Percentiles rank a stretch among this genome's conserved stretches.
These are phyloP conservation scores for Citrus sp. DNA, from an alignment of 345 rosid genomes.

Conservation along the genomic window DNA sequence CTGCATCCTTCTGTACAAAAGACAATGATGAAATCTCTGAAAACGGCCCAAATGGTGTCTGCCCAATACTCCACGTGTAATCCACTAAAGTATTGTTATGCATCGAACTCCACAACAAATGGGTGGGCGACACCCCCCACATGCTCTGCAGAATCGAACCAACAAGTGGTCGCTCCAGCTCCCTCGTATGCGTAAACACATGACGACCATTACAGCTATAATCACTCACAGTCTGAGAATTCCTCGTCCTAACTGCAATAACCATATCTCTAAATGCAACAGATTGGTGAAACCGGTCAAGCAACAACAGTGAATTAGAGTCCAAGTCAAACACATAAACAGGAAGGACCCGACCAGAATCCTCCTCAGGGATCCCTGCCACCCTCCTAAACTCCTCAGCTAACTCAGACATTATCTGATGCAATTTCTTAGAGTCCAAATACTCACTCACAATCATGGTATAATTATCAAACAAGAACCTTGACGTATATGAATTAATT, in stretches of 20 bases:
- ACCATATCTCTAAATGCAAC: constrained; percentile 93
- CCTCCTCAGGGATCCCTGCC: constrained; percentile 75
- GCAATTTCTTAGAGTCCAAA: constrained; percentile 91
- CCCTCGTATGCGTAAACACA: constrained; percentile 78
- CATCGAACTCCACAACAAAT: constrained; percentile 78
- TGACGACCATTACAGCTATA: constrained; percentile 92
- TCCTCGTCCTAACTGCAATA: constrained; percentile 87
- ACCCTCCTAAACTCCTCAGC: constrained; percentile 76
- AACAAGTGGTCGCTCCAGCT: constrained; percentile 77
- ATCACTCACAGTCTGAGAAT: constrained; percentile 85
- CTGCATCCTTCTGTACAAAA: constrained; percentile 95
- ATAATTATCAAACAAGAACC: constrained; percentile 95
- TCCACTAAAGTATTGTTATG: constrained; percentile 83
- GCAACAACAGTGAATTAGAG: constrained; percentile 50
- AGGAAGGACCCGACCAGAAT: constrained; percentile 70
- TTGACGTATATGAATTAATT: constrained; percentile 78
- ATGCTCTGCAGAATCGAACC: constrained; percentile 95
- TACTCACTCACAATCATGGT: constrained; percentile 96
- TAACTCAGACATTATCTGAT: constrained; percentile 73
- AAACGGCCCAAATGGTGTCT: constrained; percentile 98
- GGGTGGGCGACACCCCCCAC: constrained; percentile 99
- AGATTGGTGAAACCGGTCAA: constrained; percentile 88
- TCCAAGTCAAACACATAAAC: constrained; percentile 97
- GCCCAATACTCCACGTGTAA: constrained; percentile 97
- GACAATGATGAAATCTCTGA: constrained; percentile 74